Conservation (phyloP, 1,284 basidiomycete species). For the Xerocomus nothofagi region DNA sequence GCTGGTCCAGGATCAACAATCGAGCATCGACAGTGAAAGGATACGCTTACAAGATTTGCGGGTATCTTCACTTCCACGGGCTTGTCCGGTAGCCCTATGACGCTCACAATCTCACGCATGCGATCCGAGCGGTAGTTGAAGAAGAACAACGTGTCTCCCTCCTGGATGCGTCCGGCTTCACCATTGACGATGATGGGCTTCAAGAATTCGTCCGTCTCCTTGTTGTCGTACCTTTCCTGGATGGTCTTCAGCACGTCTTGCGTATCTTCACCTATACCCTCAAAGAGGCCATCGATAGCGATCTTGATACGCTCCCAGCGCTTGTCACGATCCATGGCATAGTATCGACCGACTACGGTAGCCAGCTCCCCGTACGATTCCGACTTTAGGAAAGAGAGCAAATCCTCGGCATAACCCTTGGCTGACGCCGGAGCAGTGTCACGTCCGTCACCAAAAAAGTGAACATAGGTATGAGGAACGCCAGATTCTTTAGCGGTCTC, state of each 20-base stretch:
- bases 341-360: constrained; percentile 86
- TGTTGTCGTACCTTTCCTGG: constrained; percentile 72
- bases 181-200: constrained; percentile 89
- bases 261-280: constrained; percentile 68
- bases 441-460: constrained; percentile 89
- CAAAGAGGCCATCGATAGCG: constrained; percentile 79
- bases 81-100: constrained; percentile 80
- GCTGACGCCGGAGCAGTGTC: constrained; percentile 87
- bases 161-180: constrained; percentile 76
- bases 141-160: constrained; percentile 82
- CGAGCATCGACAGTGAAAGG: background rate
- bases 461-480: constrained; percentile 82
- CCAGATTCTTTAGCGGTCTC: constrained; percentile 83
- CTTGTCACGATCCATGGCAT: constrained; percentile 95
- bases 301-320: constrained; percentile 91
- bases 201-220: constrained; percentile 90
- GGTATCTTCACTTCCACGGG: constrained; percentile 69
- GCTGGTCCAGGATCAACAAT: constrained; percentile 38
- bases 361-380: constrained; percentile 75
- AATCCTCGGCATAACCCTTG: constrained; percentile 67
- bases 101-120: constrained; percentile 83
- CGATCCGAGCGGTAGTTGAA: constrained; percentile 96
- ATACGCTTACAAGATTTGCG: constrained; percentile 63
- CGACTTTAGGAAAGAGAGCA: constrained; percentile 76
- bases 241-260: constrained; percentile 68